Conservation (phyloP, 768 basidiomycete genomes). For the Hemileccinum impolitum region DNA sequence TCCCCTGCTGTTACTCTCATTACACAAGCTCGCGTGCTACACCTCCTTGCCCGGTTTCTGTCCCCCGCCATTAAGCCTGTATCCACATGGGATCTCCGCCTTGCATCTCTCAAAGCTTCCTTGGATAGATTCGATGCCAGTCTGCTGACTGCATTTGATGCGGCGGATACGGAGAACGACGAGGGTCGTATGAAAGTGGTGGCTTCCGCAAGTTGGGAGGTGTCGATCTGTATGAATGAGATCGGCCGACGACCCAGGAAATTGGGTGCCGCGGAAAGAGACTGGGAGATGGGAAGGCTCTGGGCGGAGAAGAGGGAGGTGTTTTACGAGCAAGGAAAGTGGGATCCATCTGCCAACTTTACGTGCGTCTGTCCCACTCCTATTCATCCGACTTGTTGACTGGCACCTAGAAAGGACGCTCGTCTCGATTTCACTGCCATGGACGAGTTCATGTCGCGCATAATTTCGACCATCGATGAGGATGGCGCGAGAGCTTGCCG, state of each 20-base stretch:
- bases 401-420: slow-evolving; percentile 41
- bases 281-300: slow-evolving; percentile 92
- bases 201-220: slow-evolving; percentile 82
- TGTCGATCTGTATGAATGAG: slow-evolving; percentile 52
- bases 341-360: slow-evolving; percentile 81
- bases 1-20: slow-evolving; percentile 40
- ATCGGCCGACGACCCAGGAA: slow-evolving; percentile 15
- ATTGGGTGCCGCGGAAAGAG: slow-evolving; percentile 21
- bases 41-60: slow-evolving; percentile 71
- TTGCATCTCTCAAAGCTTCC: slow-evolving; percentile 65
- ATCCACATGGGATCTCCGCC: slow-evolving; percentile 58
- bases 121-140: slow-evolving; percentile 87
- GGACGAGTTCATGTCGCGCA: slow-evolving; percentile 81
- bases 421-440: slow-evolving; percentile 86
- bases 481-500: slow-evolving; percentile 80
- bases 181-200: slow-evolving; percentile 78
- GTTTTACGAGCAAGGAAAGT: slow-evolving; percentile 80
- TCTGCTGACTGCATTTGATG: slow-evolving; percentile 84
- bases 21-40: slow-evolving; percentile 64
- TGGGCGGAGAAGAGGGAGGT: slow-evolving; percentile 96
- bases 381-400: background rate
- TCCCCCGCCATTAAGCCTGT: slow-evolving; percentile 70
- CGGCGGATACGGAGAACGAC: slow-evolving; percentile 70
- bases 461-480: slow-evolving; percentile 61
- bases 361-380: slow-evolving; percentile 43